Conservation (phyloP, 2,329 filamentous ascomycete genomes). For the Alternaria sp. region DNA sequence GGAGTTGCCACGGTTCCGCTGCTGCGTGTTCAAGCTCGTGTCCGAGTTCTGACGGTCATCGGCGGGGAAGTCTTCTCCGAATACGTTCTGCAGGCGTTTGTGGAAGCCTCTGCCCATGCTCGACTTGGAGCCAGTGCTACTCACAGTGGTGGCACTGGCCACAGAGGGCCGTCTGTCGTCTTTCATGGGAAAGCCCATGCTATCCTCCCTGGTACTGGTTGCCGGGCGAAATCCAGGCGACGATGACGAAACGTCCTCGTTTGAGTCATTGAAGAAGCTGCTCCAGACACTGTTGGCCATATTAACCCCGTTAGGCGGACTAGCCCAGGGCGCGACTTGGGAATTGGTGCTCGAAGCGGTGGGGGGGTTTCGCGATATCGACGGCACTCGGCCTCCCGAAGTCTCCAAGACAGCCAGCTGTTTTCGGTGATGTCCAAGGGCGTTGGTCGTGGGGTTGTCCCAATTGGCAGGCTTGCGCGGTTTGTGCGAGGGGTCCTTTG, state of each 20-base stretch:
- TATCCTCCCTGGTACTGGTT: conserved; percentile 59
- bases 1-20: conserved; percentile 81
- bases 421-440: conserved; percentile 74
- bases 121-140: conserved; percentile 82
- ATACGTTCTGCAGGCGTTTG: conserved; percentile 89
- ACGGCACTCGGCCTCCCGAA: conserved; percentile 64
- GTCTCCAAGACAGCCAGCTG: conserved; percentile 74
- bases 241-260: conserved; percentile 72
- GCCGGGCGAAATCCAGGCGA: conserved; percentile 73
- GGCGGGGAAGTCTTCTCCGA: conserved; percentile 85
- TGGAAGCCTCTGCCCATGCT: conserved; percentile 71
- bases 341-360: conserved; percentile 62
- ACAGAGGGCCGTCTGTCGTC: conserved; percentile 86
- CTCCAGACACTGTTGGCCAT: conserved; percentile 57
- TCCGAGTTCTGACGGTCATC: conserved; percentile 74
- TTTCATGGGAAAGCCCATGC: conserved; percentile 54
- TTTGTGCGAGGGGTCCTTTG: conserved; percentile 46
- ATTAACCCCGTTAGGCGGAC: conserved; percentile 45
- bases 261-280: conserved; percentile 79
- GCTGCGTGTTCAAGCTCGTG: conserved; percentile 64
- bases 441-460: conserved; percentile 64
- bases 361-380: conserved; percentile 65
- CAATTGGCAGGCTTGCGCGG: conserved; percentile 58
- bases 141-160: conserved; percentile 85
- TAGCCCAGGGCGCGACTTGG: conserved; percentile 62